These are phyloP conservation scores for Rhizophora apiculata DNA, from an alignment of 345 rosid species.

Conservation along the genomic window DNA sequence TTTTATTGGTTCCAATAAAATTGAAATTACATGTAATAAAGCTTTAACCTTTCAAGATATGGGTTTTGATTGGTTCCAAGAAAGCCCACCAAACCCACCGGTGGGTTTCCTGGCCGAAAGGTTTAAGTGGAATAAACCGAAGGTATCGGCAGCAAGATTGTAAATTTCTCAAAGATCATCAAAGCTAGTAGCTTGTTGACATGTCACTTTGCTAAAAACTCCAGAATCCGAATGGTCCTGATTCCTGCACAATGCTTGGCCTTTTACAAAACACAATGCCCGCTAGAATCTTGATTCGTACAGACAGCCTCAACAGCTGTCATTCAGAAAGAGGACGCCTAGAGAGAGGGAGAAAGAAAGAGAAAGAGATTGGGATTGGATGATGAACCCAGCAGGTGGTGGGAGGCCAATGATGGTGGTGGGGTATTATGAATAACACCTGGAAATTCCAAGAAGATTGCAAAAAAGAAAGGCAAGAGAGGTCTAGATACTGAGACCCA, in stretches of 20 bases:
- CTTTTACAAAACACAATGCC: background rate
- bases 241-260: background rate
- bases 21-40: too few species aligned
- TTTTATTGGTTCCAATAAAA: constrained; percentile 8
- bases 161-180: background rate
- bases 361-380: background rate
- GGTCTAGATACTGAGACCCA: constrained; percentile 50
- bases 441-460: constrained; percentile 28
- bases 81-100: constrained; percentile 56
- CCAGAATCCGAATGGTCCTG: background rate
- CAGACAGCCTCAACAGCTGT: constrained; percentile 27
- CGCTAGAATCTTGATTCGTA: background rate
- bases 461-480: background rate
- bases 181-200: constrained; percentile 3
- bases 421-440: constrained; percentile 31
- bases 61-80: constrained; percentile 34
- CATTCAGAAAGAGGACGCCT: constrained; percentile 3
- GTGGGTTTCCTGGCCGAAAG: constrained; percentile 35
- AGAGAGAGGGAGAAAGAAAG: background rate
- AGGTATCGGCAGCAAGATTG: background rate
- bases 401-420: constrained; percentile 8
- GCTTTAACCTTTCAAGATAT: background rate
- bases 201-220: constrained; percentile 5
- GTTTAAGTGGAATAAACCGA: background rate
- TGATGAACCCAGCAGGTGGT: constrained; percentile 13